These are phyloP conservation scores for Scenedesmus sp. DNA, from an alignment of 163 green algal genomes.

Conservation along the genomic window DNA sequence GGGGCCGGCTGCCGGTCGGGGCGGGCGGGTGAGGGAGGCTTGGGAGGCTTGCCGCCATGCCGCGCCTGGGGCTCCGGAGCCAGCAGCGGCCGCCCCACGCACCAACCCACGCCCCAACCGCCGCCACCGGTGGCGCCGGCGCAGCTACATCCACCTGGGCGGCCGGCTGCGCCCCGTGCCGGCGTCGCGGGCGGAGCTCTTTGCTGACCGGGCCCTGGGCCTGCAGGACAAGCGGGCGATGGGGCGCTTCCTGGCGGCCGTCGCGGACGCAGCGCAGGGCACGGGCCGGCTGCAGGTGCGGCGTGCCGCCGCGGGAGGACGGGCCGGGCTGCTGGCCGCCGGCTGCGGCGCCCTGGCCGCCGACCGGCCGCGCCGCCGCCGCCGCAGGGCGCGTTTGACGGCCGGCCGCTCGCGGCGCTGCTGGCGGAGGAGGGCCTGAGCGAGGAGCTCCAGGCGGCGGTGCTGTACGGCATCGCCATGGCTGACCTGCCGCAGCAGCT, in stretches of 20 bases:
- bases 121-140: background rate
- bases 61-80: no score
- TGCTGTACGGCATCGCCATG: conserved; percentile 70
- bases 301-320: background rate
- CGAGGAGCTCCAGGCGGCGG: conserved; percentile 46
- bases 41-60: no score
- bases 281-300: conserved; percentile 53
- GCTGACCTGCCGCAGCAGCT: conserved; percentile 47
- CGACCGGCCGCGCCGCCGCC: no score
- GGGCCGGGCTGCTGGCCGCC: background rate
- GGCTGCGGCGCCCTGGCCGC: background rate
- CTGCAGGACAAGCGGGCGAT: conserved; percentile 57
- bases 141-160: conserved; percentile 53
- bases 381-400: conserved; percentile 47
- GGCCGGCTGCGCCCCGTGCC: conserved; percentile 48
- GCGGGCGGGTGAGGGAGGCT: no score
- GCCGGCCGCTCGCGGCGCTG: conserved; percentile 43
- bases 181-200: conserved; percentile 59
- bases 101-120: background rate
- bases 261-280: conserved; percentile 50
- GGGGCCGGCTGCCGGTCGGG: no score
- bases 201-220: conserved; percentile 55
- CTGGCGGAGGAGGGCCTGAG: conserved; percentile 49
- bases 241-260: conserved; percentile 55
- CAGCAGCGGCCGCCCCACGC: no score